Base-by-base conservation (phyloP, 441 rosid genomes). In the Kokia cookei region DNA sequence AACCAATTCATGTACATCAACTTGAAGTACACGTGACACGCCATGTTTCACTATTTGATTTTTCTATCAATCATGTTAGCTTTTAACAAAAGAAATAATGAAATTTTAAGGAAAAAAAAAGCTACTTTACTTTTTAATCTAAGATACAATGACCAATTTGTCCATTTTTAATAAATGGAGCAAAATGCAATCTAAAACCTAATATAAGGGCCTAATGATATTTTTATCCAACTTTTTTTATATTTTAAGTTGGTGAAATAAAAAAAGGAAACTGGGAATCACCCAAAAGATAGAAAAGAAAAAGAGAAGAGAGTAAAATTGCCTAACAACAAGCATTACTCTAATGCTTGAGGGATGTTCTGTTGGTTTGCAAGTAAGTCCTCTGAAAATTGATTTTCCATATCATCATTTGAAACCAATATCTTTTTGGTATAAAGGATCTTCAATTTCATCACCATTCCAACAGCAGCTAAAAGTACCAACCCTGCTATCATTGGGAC, bases 381-480 rank as follows among this genome's bases (percentile, higher is more conserved):
- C 71, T 63, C 54, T 65, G 35, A 24, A 48, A 78, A 43, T 27
- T 63, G 65, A 63, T 72, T 68, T 57, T 60, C 76, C 55, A 26
- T 32, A 7, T 40, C 69, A 54, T 43, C 50, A 66, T 63, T 65
- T 22, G 45, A 19, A 29, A n/a, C 59, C 72, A 43, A 55, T 73
- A 65, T 74, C 73, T 62, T 32, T 32, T 32, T 76, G 53, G 74
- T 42, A 54, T 51, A n/a, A 47, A 64, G 73, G 17, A 73, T 73
- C 79, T 75, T 58, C 22, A 75, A 29, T 43, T 73, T 61, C 51
- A 59, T 57, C 68, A 74, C 29, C 12, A 66, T 11, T 35, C 76
- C 66, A 43, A 57, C 70, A 32, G 79, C 76, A 24, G 51, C 78
- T 6, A 78, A 32, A 24, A 80, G 1, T 53, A 73, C 2, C 48